Percentiles rank a stretch among this genome's conserved stretches.
phyloP scores from a whole-genome alignment of 2,329 filamentous ascomycete species.

The Pseudogymnoascus sp. region DNA sequence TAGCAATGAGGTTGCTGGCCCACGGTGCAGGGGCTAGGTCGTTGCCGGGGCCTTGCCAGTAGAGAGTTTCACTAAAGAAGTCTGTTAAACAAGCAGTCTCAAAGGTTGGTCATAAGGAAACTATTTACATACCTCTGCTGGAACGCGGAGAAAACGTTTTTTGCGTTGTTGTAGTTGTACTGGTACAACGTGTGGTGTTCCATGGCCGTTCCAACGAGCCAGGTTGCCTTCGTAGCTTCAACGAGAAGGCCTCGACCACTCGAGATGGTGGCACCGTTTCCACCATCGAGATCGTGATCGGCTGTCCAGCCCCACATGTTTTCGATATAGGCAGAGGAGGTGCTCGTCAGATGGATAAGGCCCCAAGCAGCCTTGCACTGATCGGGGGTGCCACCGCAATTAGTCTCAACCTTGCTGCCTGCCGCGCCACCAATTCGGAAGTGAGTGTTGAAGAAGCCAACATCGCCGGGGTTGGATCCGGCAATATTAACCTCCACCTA shows the following conservation, averaged over 20 bases:
- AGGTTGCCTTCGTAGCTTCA: constrained; percentile 35
- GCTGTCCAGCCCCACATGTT: constrained; percentile 35
- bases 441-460: constrained; percentile 3
- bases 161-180: constrained; percentile 36
- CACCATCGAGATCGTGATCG: constrained; percentile 5
- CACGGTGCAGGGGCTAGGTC: too few species aligned
- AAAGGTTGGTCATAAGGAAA: too few species aligned
- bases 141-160: constrained; percentile 10
- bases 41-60: too few species aligned
- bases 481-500: constrained; percentile 19
- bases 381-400: constrained; percentile 30
- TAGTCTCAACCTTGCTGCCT: constrained; percentile 13
- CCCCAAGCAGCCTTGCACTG: constrained; percentile 31
- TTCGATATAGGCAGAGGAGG: constrained; percentile 37
- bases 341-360: constrained; percentile 34
- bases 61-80: too few species aligned
- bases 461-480: constrained; percentile 13
- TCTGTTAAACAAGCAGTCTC: too few species aligned
- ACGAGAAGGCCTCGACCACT: too few species aligned
- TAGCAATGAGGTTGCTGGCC: too few species aligned
- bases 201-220: constrained; percentile 44
- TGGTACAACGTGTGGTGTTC: constrained; percentile 47
- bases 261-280: too few species aligned
- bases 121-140: constrained; percentile 19
- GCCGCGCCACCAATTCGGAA: too few species aligned